Evolutionary conservation across 192 early-diverging fungal species (phyloP), one percentile per base, ranked within the genome.

Genomic region (Entrophospora sp.): DNA sequence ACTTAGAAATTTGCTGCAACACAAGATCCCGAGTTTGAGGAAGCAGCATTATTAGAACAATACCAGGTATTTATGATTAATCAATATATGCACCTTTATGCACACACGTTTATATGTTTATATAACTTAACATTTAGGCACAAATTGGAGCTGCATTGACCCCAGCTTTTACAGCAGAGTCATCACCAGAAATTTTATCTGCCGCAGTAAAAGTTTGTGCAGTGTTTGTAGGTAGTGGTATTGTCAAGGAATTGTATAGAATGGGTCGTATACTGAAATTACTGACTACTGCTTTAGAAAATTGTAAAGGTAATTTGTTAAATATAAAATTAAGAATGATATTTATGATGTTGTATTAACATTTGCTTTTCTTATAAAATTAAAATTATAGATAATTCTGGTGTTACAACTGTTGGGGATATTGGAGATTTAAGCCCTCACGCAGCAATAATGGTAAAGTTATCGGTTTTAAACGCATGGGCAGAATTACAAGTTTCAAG

Each of bases 81-180:
- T 52, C 49, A 25, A 46, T 8, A 45, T 2, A 42, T 59, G 8
- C 4, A 45, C 16, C 20, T 49, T 38, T 14, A 12, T 59, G 4
- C 22, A 8, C 12, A 73, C 35, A 34, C 36, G 2, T 20, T 3
- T 24, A 10, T 9, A 69, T 67, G 14, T 35, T 35, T 45, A 3
- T 40, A 7, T 62, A 60, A 65, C 68, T 68, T 20, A 6, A 71
- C n/a, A n/a, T n/a, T n/a, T 49, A 69, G 71, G 93, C 95, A 0
- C 95, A 97, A 70, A 90, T 99, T 46, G 87, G 82, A 28, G 87
- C 96, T 2, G 92, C 95, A 2, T 79, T 99, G 40, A 89, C 91
- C 14, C 91, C 97, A 2, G 88, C 87, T 6, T 92, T 95, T 62
- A 79, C 81, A 5, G 69, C 81, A 0, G 89, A 95, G 57, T 81